Evolutionary conservation across 1,284 basidiomycete species (phyloP), one percentile per base, ranked within the genome.

Genomic region (Cryptococcus sp.): DNA sequence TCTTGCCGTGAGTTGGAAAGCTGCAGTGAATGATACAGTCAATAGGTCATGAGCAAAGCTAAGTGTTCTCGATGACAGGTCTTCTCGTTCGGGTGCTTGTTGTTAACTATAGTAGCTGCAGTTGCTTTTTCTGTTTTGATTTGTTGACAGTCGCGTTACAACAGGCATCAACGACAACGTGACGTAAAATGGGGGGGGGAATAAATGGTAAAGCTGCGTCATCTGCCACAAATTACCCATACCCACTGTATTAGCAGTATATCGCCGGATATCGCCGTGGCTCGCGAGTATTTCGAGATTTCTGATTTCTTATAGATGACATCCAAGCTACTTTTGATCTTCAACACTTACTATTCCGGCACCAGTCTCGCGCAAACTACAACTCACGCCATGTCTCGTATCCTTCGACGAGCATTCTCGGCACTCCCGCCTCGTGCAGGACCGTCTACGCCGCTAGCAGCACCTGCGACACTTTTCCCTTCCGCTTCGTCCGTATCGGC

Each of bases 371-470:
- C 2, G 41, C n/a, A 5, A 7, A 47, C 5, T 11, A 7, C 19
- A 23, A 22, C 46, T 25, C 5, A 23, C 50, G 59, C 37, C 46
- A 77, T 77, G 75, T 72, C 75, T 20, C 63, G 63, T 48, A 58
- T 76, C 38, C 59, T 77, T 58, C 64, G 69, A 38, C 59, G 75
- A 46, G 61, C 70, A 5, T 44, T 62, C 17, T 59, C 59, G 5
- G 44, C 59, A 19, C 49, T 58, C 45, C 62, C 62, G 20, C 48
- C 59, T 17, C 46, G 52, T 51, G 52, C 63, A 10, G 58, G 53
- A 17, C 58, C 60, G 15, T 63, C 62, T 3, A 52, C 59, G 26
- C 34, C 25, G 20, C 22, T 26, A 38, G 44, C 56, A 38, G 54
- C 64, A 8, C 45, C 63, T 5, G 47, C 66, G 16, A 46, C 59